A percentile compares a stretch with the other conserved stretches of the same genome.
Evolutionary conservation across 1,284 basidiomycete genomes (phyloP).

Genomic region (Apiotrichum mycotoxinovorans): DNA sequence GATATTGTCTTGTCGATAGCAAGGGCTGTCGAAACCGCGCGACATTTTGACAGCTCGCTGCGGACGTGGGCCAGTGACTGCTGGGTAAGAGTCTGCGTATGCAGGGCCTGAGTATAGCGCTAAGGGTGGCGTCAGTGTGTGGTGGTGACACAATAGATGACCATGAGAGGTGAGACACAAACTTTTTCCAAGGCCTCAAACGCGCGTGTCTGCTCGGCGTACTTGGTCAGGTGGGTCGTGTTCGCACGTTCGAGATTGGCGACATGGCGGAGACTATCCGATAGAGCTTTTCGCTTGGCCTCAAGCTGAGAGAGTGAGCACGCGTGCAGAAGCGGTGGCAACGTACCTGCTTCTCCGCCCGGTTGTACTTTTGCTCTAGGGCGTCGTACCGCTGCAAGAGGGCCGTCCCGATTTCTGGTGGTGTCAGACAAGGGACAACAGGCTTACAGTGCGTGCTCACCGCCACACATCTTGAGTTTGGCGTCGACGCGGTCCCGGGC

Average conservation of each 20-base stretch:
- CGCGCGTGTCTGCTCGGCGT: conserved; percentile 38
- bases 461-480: conserved; percentile 73
- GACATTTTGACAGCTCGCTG: conserved; percentile 33
- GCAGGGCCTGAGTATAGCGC: conserved; percentile 69
- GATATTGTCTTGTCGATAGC: background rate
- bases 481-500: conserved; percentile 67
- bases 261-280: conserved; percentile 37
- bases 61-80: conserved; percentile 45
- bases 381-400: conserved; percentile 81
- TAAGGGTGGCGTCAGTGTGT: conserved; percentile 39
- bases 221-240: conserved; percentile 39
- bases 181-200: conserved; percentile 50
- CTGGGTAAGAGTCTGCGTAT: conserved; percentile 45
- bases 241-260: conserved; percentile 47
- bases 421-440: conserved; percentile 2
- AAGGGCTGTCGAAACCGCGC: conserved; percentile 18
- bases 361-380: conserved; percentile 66
- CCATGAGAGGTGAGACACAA: conserved; percentile 8
- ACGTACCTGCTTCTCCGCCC: conserved; percentile 40
- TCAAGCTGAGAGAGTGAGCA: conserved; percentile 26
- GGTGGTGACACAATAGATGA: background rate
- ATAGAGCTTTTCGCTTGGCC: conserved; percentile 38
- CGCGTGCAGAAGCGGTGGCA: conserved; percentile 44
- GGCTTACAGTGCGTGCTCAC: conserved; percentile 55
- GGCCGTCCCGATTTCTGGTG: conserved; percentile 87